Base-by-base conservation (phyloP, 441 rosid genomes). In the Mallotus japonicus region DNA sequence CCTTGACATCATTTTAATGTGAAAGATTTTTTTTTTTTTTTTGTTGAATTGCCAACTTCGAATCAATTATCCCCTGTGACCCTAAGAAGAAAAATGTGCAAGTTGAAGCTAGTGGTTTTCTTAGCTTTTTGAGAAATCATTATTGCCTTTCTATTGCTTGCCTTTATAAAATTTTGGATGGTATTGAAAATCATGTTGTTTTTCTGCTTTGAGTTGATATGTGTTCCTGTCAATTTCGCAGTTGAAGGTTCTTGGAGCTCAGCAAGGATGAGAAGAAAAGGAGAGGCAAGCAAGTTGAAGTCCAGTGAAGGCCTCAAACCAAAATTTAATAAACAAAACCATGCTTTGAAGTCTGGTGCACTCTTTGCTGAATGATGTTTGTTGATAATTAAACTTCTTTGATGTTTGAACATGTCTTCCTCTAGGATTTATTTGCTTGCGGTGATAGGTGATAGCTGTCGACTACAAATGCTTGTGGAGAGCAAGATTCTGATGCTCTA, bases 241-340 rank as follows among this genome's bases (percentile, higher is more conserved):
- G 97, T 89, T 69, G 97, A 92, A 79, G 95, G 97, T 59, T 84
- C 93, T 40, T 80, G 91, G 75, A 89, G 90, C 81, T 88, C 90
- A 22, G 83, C 91, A 49, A 82, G 81, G 78, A 76, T 67, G 80
- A 81, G 81, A 77, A 89, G 77, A 79, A 87, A 70, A 68, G 70
- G 71, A 57, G 89, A 82, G 37, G 72, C 70, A 28, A 62, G 73
- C 75, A 79, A 77, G 78, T 62, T 60, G 37, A 83, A 70, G 67
- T 70, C 80, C 32, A 50, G 37, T 49, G 79, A 62, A 59, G 73
- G 69, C 74, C 50, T 51, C 63, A 66, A 69, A 50, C 28, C 40
- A 13, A 78, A 71, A 67, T 53, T 51, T 20, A 75, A 40, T 53
- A 73, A 62, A 76, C 70, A 61, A 44, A 61, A 46, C 53, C 73